Evolutionary conservation across 345 rosid species (phyloP), one percentile per base, ranked within the genome.

Genomic region (Dovyalis caffra): DNA sequence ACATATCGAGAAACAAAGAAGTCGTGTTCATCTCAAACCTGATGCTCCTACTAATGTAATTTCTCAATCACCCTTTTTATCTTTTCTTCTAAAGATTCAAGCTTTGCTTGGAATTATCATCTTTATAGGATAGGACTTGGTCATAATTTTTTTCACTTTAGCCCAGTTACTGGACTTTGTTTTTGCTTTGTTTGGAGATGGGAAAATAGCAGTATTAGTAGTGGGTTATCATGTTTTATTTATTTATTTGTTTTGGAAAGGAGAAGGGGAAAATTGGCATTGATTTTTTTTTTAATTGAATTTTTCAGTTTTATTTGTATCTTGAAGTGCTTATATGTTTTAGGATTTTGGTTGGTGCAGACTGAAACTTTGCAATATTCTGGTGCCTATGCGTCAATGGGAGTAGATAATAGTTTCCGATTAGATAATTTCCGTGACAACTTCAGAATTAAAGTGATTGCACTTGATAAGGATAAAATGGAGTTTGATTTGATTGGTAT

Each of bases 401-500:
- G 90, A 74, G 86, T 90, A 58, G 97, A 91, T 77, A 91, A 91
- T 78, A 87, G 93, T 77, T 28, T 86, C 18, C 79, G 78, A 8
- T 71, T 90, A 70, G 91, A 89, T 56, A 33, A 74, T 53, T 93
- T 91, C 78, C 45, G 81, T 68, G 32, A 86, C 32, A 84, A 87
- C 76, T 93, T 93, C 76, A 86, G 72, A 87, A 88, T 89, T 4
- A 84, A 91, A 63, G 90, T 91, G 61, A 83, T 76, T 68, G 74
- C 78, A 35, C 79, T 84, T 8, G 76, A 86, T 8, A 68, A 84
- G 71, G 88, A 90, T 7, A 96, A 88, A 34, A 84, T 95, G 83
- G 96, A 86, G 80, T 91, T 95, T 70, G 99, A 94, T 77, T 84
- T 95, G 92, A 83, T 90, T 4, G 98, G 99, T 78, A 87, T 93